Evolutionary conservation across 1,284 basidiomycete genomes (phyloP), one percentile per base, ranked within the genome.

Genomic region (Cryptococcus neoformans): DNA sequence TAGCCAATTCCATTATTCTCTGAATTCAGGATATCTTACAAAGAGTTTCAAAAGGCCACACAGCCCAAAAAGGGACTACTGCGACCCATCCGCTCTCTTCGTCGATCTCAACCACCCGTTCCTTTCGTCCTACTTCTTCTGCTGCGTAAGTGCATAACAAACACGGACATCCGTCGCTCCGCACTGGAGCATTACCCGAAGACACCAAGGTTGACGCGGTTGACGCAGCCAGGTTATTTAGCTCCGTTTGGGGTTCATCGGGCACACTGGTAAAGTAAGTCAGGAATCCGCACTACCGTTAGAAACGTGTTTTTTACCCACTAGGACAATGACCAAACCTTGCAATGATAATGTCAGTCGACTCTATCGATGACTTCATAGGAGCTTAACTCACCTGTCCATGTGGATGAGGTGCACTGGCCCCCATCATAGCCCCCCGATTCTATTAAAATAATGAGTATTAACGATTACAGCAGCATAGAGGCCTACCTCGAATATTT

Each of bases 371-470:
- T 16, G 39, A 36, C 14, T 5, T 16, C 34, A 14, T 2, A 7
- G 12, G 10, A 44, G 42, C 8, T 21, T 11, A 44, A 41, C 55
- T 51, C 35, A 52, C 55, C 39, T 57, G 94, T 11, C 92, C 91
- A 73, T 97, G 94, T 0, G 94, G 92, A 70, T 97, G 94, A 17
- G 93, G 92, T 69, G 96, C 97, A 9, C 89, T 92, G 70, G 92
- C 95, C 7, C n/a, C 94, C 94, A 97, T 96, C 79, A 93, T 92
- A 2, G 87, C 79, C 6, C n/a, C n/a, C 76, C 95, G 95, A 79
- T 96, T 97, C 88, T 96, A 62, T 17, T 12, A 2, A 1, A 40
- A n/a, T 60, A 6, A 54, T 14, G 21, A 51, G 44, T n/a, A 16
- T 7, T 44, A 10, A 10, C 42, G 11, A 28, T 48, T 16, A 17